Evolutionary conservation across 805 yeast genomes (phyloP).

Genomic region (Ogataea ganodermae): DNA sequence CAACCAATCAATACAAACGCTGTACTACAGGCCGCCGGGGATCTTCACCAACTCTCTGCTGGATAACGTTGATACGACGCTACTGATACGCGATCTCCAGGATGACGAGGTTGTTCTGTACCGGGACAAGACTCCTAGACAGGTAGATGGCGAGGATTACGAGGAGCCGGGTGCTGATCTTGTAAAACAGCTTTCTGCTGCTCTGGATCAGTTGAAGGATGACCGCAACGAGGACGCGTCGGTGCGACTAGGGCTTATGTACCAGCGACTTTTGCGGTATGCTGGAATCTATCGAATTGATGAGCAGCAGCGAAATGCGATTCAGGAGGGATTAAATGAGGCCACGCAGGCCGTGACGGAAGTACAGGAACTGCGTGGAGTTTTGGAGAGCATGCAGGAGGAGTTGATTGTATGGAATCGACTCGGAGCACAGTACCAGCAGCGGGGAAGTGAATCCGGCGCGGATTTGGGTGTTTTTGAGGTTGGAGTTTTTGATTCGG

Average conservation of each 20-base stretch:
- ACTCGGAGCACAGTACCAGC: constrained; percentile 14
- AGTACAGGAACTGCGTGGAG: constrained; percentile 16
- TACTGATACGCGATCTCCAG: constrained; percentile 27
- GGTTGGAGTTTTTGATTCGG: constrained; percentile 14
- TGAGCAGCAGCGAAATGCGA: constrained; percentile 17
- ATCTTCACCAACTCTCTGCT: constrained; percentile 27
- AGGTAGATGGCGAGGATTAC: constrained; percentile 25
- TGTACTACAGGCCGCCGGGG: constrained; percentile 24
- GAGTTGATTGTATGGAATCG: constrained; percentile 22
- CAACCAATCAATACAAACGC: constrained; percentile 24
- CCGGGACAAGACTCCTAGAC: constrained; percentile 21
- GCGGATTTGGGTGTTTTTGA: constrained; percentile 5
- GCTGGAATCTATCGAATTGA: constrained; percentile 21
- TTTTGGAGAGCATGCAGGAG: constrained; percentile 23
- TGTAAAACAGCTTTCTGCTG: constrained; percentile 5
- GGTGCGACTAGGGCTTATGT: constrained; percentile 20
- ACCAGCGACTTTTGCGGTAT: constrained; percentile 20
- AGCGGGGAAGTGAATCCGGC: background rate
- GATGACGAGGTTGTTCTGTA: constrained; percentile 23
- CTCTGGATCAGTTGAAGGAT: constrained; percentile 16
- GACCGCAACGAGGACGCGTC: constrained; percentile 21
- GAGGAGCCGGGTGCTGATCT: constrained; percentile 9
- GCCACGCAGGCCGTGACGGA: constrained; percentile 20
- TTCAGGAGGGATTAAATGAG: constrained; percentile 21
- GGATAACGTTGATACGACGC: constrained; percentile 23